Conservation (phyloP, 371 early-diverging fungal genomes). For the Mucor velutinosus region DNA sequence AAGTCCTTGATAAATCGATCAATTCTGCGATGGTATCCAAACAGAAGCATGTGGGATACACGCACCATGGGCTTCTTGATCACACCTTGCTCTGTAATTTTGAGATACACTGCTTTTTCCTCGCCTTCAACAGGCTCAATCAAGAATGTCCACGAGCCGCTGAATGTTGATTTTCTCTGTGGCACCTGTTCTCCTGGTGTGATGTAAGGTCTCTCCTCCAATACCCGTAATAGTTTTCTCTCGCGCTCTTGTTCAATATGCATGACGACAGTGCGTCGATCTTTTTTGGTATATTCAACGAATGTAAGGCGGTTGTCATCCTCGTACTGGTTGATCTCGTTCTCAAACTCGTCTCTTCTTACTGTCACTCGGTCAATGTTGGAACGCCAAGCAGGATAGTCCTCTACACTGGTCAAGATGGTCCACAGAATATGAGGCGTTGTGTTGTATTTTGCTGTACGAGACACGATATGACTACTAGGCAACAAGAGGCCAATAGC, state of each 20-base stretch:
- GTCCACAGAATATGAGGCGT: conserved; percentile 39
- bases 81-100: conserved; percentile 48
- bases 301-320: conserved; percentile 24
- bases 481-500: conserved; percentile 25
- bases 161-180: conserved; percentile 27
- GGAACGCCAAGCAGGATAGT: conserved; percentile 43
- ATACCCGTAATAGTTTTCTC: conserved; percentile 34
- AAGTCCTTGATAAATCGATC: conserved; percentile 50
- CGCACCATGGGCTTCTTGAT: conserved; percentile 47
- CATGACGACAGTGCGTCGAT: conserved; percentile 29
- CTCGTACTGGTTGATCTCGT: conserved; percentile 23
- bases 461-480: conserved; percentile 18
- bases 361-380: conserved; percentile 31
- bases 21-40: conserved; percentile 47
- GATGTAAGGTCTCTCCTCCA: conserved; percentile 33
- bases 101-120: conserved; percentile 19
- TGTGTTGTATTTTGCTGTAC: conserved; percentile 20
- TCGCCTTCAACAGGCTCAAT: conserved; percentile 23
- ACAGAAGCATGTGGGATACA: conserved; percentile 35
- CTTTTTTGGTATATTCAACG: conserved; percentile 36
- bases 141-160: conserved; percentile 36
- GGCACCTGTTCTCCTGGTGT: conserved; percentile 25
- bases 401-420: conserved; percentile 37
- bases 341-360: conserved; percentile 18
- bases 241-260: conserved; percentile 39